phyloP scores from a whole-genome alignment of 768 basidiomycete species.

The Solioccasus polychromus region DNA sequence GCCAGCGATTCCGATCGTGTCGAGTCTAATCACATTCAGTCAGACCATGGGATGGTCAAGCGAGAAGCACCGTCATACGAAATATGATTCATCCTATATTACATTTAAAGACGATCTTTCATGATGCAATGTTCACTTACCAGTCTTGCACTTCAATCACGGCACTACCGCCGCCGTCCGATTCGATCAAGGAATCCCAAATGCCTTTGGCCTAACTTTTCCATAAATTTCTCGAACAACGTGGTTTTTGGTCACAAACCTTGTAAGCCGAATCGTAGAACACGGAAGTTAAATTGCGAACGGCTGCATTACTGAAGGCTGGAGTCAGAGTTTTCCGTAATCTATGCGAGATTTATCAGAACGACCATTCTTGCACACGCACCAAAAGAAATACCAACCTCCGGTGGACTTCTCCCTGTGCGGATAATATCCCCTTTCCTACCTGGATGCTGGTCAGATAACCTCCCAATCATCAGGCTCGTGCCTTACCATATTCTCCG shows the following conservation, averaged over 20 bases:
- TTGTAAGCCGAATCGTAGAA: conserved; percentile 44
- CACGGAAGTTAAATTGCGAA: conserved; percentile 34
- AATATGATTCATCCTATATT: conserved; percentile 42
- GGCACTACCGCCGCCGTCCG: conserved; percentile 21
- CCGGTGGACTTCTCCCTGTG: conserved; percentile 43
- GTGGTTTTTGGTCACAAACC: conserved; percentile 17
- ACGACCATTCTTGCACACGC: too few relatives aligned
- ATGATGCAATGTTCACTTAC: conserved; percentile 19
- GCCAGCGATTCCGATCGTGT: conserved; percentile 43
- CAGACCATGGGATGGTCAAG: background rate
- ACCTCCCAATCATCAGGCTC: background rate
- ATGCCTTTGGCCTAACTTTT: conserved; percentile 25
- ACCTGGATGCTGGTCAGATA: conserved; percentile 14
- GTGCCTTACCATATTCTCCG: conserved; percentile 25
- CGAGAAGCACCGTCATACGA: conserved; percentile 29
- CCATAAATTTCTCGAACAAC: background rate
- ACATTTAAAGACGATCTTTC: background rate
- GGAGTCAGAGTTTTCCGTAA: conserved; percentile 39
- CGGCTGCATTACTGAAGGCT: conserved; percentile 41
- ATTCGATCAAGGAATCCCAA: conserved; percentile 32
- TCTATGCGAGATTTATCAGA: too few relatives aligned
- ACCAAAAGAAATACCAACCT: conserved; percentile 23
- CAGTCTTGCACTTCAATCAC: conserved; percentile 50
- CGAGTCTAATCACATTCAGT: conserved; percentile 30
- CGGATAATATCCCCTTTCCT: conserved; percentile 38